Conservation (phyloP, 352 stramenopile genomes). For the Phytophthora uliginosa region DNA sequence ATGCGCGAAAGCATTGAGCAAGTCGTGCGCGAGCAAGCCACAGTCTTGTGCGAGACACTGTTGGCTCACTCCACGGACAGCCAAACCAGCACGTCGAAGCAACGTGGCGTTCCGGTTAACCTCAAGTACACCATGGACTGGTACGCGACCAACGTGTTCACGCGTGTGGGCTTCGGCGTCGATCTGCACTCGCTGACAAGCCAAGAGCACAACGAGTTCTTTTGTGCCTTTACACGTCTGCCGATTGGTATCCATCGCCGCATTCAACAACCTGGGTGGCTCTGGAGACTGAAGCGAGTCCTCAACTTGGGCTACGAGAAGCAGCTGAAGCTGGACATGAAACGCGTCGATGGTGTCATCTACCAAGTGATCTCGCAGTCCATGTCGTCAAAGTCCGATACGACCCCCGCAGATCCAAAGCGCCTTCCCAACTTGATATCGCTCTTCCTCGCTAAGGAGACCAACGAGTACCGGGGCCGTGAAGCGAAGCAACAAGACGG, state of each 20-base stretch:
- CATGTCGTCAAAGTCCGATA: constrained; percentile 40
- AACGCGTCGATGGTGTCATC: constrained; percentile 49
- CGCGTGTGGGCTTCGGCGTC: constrained; percentile 75
- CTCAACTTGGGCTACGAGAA: constrained; percentile 48
- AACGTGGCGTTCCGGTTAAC: constrained; percentile 27
- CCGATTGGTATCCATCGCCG: constrained; percentile 45
- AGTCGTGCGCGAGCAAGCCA: constrained; percentile 49
- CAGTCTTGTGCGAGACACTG: constrained; percentile 42
- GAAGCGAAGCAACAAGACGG: constrained; percentile 20
- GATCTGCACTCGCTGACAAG: constrained; percentile 44
- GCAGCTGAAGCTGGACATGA: constrained; percentile 45
- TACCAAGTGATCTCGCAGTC: constrained; percentile 56
- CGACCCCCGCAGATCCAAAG: neutral
- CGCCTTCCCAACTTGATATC: constrained; percentile 46
- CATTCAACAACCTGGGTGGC: constrained; percentile 59
- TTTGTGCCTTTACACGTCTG: constrained; percentile 39
- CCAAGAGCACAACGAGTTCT: constrained; percentile 44
- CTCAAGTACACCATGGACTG: constrained; percentile 55
- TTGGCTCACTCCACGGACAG: constrained; percentile 16
- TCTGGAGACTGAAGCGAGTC: constrained; percentile 53
- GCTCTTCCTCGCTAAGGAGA: constrained; percentile 53
- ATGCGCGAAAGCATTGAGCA: constrained; percentile 63
- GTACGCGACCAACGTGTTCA: constrained; percentile 77
- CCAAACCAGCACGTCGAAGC: neutral
- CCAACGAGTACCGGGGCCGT: constrained; percentile 34